These are phyloP conservation scores for Yamadazyma pseudoaaseri DNA, from an alignment of 1,139 yeast species.

Conservation along the genomic window DNA sequence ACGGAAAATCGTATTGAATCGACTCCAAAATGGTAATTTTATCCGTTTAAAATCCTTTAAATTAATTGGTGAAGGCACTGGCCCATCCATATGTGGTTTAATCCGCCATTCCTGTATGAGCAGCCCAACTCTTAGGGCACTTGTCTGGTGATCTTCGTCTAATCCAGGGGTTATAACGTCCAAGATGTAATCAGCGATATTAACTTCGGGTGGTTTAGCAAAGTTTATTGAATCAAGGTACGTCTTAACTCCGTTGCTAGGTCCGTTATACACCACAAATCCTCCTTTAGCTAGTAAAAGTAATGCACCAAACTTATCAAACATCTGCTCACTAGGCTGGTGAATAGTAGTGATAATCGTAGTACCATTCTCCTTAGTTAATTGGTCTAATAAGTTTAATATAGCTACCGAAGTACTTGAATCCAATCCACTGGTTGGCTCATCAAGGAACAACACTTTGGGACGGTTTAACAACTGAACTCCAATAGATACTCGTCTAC, in stretches of 20 bases:
- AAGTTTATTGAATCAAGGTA: conserved; percentile 49
- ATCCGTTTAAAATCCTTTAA: conserved; percentile 19
- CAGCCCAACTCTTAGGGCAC: conserved; percentile 28
- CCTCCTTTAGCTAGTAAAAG: conserved; percentile 75
- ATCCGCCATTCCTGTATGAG: conserved; percentile 40
- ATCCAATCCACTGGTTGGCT: conserved; percentile 88
- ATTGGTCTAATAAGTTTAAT: conserved; percentile 53
- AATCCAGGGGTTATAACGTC: conserved; percentile 61
- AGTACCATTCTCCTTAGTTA: conserved; percentile 58
- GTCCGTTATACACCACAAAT: conserved; percentile 61
- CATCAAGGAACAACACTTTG: conserved; percentile 71
- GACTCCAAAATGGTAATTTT: conserved; percentile 22
- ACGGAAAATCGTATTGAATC: conserved; percentile 29
- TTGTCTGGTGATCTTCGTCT: conserved; percentile 29
- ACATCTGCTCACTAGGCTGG: conserved; percentile 74
- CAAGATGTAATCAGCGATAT: conserved; percentile 70
- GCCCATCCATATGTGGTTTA: not conserved
- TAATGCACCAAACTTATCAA: conserved; percentile 62
- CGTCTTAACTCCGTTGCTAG: conserved; percentile 35
- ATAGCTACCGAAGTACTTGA: conserved; percentile 74
- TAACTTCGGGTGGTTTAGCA: conserved; percentile 56
- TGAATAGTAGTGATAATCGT: conserved; percentile 81
- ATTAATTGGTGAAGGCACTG: conserved; percentile 14
- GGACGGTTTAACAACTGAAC: conserved; percentile 73
- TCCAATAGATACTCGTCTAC: conserved; percentile 79